Evolutionary conservation across 2,329 filamentous ascomycete species (phyloP), one percentile per base, ranked within the genome.

Genomic region (Alternaria ethzedia): DNA sequence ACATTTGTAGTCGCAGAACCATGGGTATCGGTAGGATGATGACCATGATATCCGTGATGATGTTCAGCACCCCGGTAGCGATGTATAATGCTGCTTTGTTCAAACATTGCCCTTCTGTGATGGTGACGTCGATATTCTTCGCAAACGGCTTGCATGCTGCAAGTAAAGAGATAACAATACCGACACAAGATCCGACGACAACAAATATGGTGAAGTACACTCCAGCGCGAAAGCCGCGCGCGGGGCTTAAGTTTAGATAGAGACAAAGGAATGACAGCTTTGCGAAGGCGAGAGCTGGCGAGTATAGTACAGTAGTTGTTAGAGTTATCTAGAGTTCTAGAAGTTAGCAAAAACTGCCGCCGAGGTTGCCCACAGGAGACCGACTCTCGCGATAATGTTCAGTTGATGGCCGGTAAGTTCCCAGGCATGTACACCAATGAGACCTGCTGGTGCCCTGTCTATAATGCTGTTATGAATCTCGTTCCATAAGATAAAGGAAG

Each of bases 61-160:
- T 70, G 62, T 70, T 70, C 50, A 70, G 59, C 2, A 64, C 57
- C 15, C 47, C 64, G 20, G 66, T 70, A 43, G 68, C 68, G 41
- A 70, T 68, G 59, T 70, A 70, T 6, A 70, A 50, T 17, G 68
- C 61, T 5, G 52, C 49, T 41, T 66, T 67, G 56, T 70, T 67
- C 41, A 70, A 26, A 45, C 70, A 72, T 20, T 59, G n/a, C 12
- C 66, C 67, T 54, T 59, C 59, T 15, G 15, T 58, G 13, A 70
- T 12, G 2, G 63, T 69, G 21, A 68, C 55, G 47, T 70, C 70
- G n/a, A 46, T 62, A n/a, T 67, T 69, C 28, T 61, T 68, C 6
- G 59, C 54, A 28, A 72, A 66, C 13, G 63, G 70, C 21, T 17
- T 54, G 61, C 70, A 72, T 21, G 70, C 59, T 57, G 64, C 63